phyloP scores from a whole-genome alignment of 2,329 filamentous ascomycete genomes.

The Fusarium sp. region DNA sequence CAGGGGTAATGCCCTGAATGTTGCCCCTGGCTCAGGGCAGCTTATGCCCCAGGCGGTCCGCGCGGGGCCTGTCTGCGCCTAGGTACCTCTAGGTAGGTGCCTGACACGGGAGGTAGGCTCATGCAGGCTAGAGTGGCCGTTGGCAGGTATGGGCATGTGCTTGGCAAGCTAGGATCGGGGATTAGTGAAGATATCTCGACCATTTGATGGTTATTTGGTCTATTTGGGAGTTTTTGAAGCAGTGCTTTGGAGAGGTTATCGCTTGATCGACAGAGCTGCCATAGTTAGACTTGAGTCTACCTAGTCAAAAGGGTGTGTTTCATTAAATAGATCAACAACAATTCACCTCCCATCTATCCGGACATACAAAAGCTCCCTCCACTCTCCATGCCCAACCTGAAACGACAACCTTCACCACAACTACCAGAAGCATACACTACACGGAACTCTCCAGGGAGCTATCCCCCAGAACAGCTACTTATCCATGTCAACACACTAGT shows the following conservation, averaged over 20 bases:
- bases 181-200: background rate
- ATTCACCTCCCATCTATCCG: background rate
- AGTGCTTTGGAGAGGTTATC: background rate
- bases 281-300: background rate
- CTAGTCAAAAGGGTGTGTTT: background rate
- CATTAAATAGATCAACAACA: background rate
- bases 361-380: background rate
- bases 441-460: too few species aligned
- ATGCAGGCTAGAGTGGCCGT: constrained; percentile 35
- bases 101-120: constrained; percentile 31
- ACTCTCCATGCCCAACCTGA: constrained; percentile 44
- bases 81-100: background rate
- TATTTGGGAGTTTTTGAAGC: background rate
- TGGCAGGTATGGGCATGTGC: constrained; percentile 1
- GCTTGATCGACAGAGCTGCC: background rate
- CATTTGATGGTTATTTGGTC: background rate
- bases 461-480: too few species aligned
- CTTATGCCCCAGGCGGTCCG: constrained; percentile 31
- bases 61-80: too few species aligned
- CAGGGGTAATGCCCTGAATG: constrained; percentile 33
- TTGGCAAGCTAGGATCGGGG: constrained; percentile 19
- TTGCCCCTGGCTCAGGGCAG: constrained; percentile 39
- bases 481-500: background rate
- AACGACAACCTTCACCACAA: constrained; percentile 41
- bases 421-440: constrained; percentile 19